Evolutionary conservation across 352 stramenopile genomes (phyloP), one percentile per base, ranked within the genome.

Genomic region (Pythium aphanidermatum): DNA sequence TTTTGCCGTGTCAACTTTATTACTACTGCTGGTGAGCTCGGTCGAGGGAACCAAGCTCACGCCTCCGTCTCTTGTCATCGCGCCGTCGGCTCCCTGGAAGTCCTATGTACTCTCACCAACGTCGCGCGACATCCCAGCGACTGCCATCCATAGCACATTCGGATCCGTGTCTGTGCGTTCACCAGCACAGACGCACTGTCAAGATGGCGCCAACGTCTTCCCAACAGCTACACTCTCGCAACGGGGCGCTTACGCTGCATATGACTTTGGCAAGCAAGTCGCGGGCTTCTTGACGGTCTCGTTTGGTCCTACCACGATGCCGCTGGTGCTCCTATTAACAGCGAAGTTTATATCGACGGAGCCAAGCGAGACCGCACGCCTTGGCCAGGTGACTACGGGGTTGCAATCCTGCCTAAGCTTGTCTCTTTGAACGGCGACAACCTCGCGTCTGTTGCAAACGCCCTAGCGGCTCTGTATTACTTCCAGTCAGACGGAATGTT

Each of bases 191-290:
- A n/a, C n/a, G n/a, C n/a, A n/a, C n/a, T n/a, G n/a, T n/a, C n/a
- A n/a, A n/a, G n/a, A n/a, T n/a, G n/a, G n/a, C n/a, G n/a, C n/a
- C n/a, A n/a, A n/a, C n/a, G n/a, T n/a, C n/a, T n/a, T n/a, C n/a
- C n/a, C n/a, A n/a, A n/a, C 23, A 4, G 55, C 63, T 19, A 68
- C 56, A 9, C 37, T 73, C 13, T 50, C 49, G 5, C 46, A 54
- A 29, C 63, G 70, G 29, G 60, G 52, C 20, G 65, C 60, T 12
- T 60, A 48, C 21, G 64, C 65, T 36, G 70, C 57, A 0, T 68
- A 63, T 38, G 60, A 74, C 50, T 74, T 74, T 30, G 60, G 60
- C 12, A 50, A 60, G 17, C 56, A 67, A 37, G 60, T 70, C 21
- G 40, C 31, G 0, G 64, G 64, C 2, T 59, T 53, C 29, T 29